These are phyloP conservation scores for Phytophthora pini DNA, from an alignment of 352 stramenopile genomes.

Conservation along the genomic window DNA sequence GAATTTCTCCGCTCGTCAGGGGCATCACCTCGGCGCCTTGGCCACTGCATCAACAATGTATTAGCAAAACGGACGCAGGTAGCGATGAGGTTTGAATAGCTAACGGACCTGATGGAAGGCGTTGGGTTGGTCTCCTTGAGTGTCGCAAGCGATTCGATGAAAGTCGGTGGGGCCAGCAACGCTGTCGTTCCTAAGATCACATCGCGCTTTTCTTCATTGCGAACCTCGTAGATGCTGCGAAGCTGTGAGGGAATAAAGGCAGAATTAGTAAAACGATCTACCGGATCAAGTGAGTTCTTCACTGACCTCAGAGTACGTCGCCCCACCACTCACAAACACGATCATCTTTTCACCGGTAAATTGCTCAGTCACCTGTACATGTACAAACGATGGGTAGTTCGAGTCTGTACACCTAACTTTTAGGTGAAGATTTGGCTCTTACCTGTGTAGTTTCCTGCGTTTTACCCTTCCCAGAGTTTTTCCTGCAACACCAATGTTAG, in stretches of 20 bases:
- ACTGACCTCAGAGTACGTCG: constrained; percentile 93
- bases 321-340: constrained; percentile 95
- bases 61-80: neutral
- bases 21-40: constrained; percentile 61
- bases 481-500: constrained; percentile 32
- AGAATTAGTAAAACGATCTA: no score
- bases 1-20: constrained; percentile 69
- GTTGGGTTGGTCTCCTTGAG: constrained; percentile 62
- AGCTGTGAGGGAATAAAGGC: constrained; percentile 39
- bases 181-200: constrained; percentile 76
- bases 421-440: constrained; percentile 7
- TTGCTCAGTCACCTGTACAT: constrained; percentile 61
- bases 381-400: neutral
- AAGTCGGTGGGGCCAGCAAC: constrained; percentile 66
- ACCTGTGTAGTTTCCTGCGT: constrained; percentile 23
- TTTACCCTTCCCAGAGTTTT: constrained; percentile 41
- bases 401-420: neutral
- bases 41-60: constrained; percentile 23
- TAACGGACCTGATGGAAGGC: constrained; percentile 16
- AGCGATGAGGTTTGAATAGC: neutral
- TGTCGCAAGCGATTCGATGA: constrained; percentile 62
- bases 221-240: constrained; percentile 83
- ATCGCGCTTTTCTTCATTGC: constrained; percentile 69
- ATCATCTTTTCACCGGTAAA: constrained; percentile 92
- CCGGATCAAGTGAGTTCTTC: neutral